Evolutionary conservation across 352 stramenopile genomes (phyloP).

Genomic region (Pythium diclinum): DNA sequence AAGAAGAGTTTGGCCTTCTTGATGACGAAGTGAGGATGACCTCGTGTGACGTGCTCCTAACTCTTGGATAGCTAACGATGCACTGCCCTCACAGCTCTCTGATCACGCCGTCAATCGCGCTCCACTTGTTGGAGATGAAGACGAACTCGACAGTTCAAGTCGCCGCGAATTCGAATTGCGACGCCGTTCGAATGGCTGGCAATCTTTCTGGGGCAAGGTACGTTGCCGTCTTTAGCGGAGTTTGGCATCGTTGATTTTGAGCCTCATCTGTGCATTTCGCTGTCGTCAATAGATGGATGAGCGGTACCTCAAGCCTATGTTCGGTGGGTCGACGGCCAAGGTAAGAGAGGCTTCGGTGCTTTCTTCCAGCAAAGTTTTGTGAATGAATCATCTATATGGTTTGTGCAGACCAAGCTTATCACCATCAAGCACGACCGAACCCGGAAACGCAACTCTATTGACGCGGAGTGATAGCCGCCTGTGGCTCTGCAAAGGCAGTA

Average conservation of each 20-base stretch:
- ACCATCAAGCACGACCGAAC: slow-evolving; percentile 7
- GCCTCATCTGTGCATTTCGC: neutral
- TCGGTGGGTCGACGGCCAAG: slow-evolving; percentile 46
- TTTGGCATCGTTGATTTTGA: neutral
- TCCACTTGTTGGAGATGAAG: slow-evolving; percentile 27
- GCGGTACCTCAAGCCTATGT: slow-evolving; percentile 64
- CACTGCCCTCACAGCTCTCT: slow-evolving; percentile 26
- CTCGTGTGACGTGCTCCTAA: neutral
- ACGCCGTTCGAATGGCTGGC: slow-evolving; percentile 34
- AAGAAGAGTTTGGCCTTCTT: slow-evolving; percentile 48
- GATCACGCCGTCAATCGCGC: slow-evolving; percentile 32
- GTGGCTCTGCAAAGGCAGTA: neutral
- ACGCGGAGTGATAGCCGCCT: slow-evolving; percentile 15
- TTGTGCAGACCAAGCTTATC: slow-evolving; percentile 17
- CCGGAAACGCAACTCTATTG: slow-evolving; percentile 19
- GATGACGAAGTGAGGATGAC: slow-evolving; percentile 27
- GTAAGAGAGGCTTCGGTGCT: neutral
- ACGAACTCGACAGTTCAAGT: slow-evolving; percentile 8
- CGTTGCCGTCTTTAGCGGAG: neutral
- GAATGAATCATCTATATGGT: neutral
- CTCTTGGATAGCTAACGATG: neutral
- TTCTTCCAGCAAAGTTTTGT: neutral
- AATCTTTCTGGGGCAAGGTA: slow-evolving; percentile 71
- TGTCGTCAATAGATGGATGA: slow-evolving; percentile 46
- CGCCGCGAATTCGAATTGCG: slow-evolving; percentile 27